These are phyloP conservation scores for Limnanthes douglasii DNA, from an alignment of 345 rosid genomes.

Conservation along the genomic window DNA sequence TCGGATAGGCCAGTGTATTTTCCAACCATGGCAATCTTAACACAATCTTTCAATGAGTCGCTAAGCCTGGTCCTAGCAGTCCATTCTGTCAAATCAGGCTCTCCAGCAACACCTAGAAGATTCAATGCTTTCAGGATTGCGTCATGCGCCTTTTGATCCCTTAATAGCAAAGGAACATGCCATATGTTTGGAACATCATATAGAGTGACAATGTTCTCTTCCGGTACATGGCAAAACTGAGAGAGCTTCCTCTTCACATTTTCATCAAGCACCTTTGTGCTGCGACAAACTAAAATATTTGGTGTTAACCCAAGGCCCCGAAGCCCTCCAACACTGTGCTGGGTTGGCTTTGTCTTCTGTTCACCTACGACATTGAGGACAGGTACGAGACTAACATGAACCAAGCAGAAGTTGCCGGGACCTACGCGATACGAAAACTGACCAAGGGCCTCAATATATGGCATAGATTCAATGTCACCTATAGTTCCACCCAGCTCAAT, in stretches of 20 bases:
- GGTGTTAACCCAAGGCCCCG: slow-evolving; percentile 87
- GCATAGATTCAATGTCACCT: slow-evolving; percentile 92
- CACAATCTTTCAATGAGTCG: slow-evolving; percentile 51
- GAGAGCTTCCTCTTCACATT: slow-evolving; percentile 68
- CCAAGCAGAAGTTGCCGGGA: slow-evolving; percentile 81
- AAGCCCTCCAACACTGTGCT: slow-evolving; percentile 79
- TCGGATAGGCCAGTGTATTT: slow-evolving; percentile 83
- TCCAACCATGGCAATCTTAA: slow-evolving; percentile 85
- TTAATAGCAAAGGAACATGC: slow-evolving; percentile 81
- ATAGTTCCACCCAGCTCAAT: slow-evolving; percentile 97
- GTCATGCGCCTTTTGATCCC: slow-evolving; percentile 89
- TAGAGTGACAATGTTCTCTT: slow-evolving; percentile 62
- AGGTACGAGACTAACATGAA: slow-evolving; percentile 97
- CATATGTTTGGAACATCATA: slow-evolving; percentile 92
- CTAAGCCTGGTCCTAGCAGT: slow-evolving; percentile 44
- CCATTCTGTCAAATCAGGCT: slow-evolving; percentile 70
- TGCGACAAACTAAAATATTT: slow-evolving; percentile 83
- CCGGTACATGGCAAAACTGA: slow-evolving; percentile 86
- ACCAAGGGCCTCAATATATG: slow-evolving; percentile 86
- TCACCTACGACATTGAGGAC: slow-evolving; percentile 94
- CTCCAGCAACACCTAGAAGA: slow-evolving; percentile 43
- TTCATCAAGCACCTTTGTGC: slow-evolving; percentile 82
- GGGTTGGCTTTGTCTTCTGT: slow-evolving; percentile 99
- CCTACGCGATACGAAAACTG: slow-evolving; percentile 89
- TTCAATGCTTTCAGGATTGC: slow-evolving; percentile 63